Conservation (phyloP, 1,139 yeast species). For the Diutina sp. region DNA sequence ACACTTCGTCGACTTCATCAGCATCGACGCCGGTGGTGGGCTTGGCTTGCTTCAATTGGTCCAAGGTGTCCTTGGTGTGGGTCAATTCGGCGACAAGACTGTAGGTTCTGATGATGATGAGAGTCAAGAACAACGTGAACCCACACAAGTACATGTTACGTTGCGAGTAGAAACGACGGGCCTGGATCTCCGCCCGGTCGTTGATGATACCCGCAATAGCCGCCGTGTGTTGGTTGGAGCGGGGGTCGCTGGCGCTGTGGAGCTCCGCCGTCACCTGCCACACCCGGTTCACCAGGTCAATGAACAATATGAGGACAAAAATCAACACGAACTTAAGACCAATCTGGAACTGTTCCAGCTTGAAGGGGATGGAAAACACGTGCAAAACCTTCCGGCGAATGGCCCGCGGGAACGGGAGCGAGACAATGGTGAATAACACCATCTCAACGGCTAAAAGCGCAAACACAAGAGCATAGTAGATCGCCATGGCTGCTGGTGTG, state of each 20-base stretch:
- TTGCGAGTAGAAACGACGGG: constrained; percentile 90
- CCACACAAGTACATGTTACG: constrained; percentile 96
- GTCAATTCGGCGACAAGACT: constrained; percentile 67
- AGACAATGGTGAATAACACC: constrained; percentile 67
- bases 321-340: constrained; percentile 74
- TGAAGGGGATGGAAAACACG: constrained; percentile 56
- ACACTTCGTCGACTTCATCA: constrained; percentile 24
- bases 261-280: constrained; percentile 58
- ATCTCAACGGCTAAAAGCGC: constrained; percentile 66
- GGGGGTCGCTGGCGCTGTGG: constrained; percentile 13
- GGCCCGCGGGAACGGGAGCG: constrained; percentile 74
- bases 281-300: constrained; percentile 83
- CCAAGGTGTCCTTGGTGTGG: constrained; percentile 45
- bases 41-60: constrained; percentile 24
- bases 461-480: constrained; percentile 66
- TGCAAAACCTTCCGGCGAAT: constrained; percentile 58
- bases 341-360: constrained; percentile 59
- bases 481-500: constrained; percentile 35
- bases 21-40: constrained; percentile 11
- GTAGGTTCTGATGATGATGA: constrained; percentile 80
- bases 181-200: constrained; percentile 71
- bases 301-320: constrained; percentile 71
- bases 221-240: constrained; percentile 5
- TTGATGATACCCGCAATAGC: constrained; percentile 17
- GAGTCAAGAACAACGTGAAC: constrained; percentile 79